phyloP scores from a whole-genome alignment of 148 eudicot species.

The Dianthus caryophyllus region DNA sequence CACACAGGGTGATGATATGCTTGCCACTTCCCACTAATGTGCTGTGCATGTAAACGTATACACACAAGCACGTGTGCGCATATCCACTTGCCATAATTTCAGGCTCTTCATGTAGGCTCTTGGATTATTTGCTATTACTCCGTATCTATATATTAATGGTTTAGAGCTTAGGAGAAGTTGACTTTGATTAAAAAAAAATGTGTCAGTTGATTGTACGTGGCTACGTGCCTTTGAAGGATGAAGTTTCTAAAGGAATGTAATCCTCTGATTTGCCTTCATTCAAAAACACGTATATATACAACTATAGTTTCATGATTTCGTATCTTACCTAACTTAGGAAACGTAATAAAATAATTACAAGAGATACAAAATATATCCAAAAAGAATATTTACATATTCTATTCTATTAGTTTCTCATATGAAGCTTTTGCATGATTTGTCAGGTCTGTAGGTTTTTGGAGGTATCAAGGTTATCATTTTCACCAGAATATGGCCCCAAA shows the following conservation, averaged over 20 bases:
- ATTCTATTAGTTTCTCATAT: too few relatives aligned
- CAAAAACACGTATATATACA: too few relatives aligned
- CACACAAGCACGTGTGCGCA: neutral
- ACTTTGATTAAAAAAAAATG: neutral
- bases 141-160: neutral
- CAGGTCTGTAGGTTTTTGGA: slow-evolving; percentile 97
- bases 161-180: neutral
- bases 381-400: too few relatives aligned
- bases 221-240: slow-evolving; percentile 7
- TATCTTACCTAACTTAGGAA: too few relatives aligned
- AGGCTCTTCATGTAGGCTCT: neutral
- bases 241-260: too few relatives aligned
- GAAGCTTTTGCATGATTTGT: slow-evolving; percentile 8
- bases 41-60: neutral
- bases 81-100: neutral
- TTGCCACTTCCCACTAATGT: too few relatives aligned
- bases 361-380: too few relatives aligned
- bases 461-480: slow-evolving; percentile 88
- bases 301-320: too few relatives aligned
- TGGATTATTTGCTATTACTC: neutral
- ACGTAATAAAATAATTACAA: too few relatives aligned
- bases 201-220: neutral
- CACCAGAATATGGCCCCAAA: slow-evolving; percentile 95
- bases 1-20: neutral
- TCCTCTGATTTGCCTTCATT: too few relatives aligned